Percentiles rank a stretch among this genome's conserved stretches.
Conservation (phyloP, 179 eudicot species). For the Nepenthes alata region DNA sequence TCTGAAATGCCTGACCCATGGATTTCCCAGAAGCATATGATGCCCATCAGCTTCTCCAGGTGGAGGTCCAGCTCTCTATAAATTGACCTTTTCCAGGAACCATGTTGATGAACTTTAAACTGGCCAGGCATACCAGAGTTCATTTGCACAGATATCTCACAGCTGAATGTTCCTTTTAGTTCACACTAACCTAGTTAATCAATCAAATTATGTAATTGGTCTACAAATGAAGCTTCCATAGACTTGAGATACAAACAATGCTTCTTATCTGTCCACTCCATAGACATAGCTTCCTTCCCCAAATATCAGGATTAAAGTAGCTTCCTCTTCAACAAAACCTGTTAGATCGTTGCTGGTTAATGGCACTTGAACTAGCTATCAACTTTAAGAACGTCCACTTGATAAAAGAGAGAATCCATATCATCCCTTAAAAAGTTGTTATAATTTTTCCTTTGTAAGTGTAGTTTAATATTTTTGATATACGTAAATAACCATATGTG, state of each 20-base stretch:
- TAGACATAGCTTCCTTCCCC: conserved; percentile 22
- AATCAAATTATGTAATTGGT: conserved; percentile 54
- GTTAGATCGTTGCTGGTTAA: conserved; percentile 13
- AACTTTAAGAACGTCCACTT: no score
- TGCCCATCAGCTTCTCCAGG: conserved; percentile 19
- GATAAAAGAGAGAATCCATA: no score
- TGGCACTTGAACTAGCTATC: conserved; percentile 14
- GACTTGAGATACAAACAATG: conserved; percentile 75
- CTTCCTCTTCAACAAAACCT: conserved; percentile 14
- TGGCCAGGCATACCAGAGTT: conserved; percentile 24
- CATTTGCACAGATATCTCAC: conserved; percentile 17
- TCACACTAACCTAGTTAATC: conserved; percentile 25
- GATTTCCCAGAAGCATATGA: conserved; percentile 24
- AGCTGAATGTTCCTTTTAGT: conserved; percentile 14
- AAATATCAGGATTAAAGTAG: conserved; percentile 19
- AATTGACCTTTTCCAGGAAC: conserved; percentile 46
- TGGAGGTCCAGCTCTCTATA: conserved; percentile 27
- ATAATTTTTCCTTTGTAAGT: no score
- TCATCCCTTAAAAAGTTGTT: no score
- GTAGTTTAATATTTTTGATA: no score
- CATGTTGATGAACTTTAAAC: conserved; percentile 52
- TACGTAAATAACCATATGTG: no score
- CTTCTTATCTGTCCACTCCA: conserved; percentile 82
- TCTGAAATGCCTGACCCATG: conserved; percentile 53
- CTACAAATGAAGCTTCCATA: conserved; percentile 82